These are phyloP conservation scores for Steccherinum ochraceum DNA, from an alignment of 768 basidiomycete species.

Conservation along the genomic window DNA sequence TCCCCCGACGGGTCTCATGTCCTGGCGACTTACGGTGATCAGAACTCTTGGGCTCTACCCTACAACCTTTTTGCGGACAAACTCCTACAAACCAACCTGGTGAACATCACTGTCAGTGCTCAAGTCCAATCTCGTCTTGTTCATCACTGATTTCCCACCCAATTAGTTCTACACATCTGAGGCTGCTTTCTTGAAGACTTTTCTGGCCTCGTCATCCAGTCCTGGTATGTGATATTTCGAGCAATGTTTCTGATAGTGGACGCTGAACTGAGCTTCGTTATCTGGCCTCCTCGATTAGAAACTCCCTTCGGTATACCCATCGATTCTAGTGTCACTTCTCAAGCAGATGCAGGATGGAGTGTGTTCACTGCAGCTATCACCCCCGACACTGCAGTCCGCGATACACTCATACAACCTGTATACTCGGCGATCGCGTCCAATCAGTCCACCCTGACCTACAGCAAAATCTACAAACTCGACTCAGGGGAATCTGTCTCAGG, in stretches of 20 bases:
- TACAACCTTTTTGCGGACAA: slow-evolving; percentile 9
- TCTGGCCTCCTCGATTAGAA: background rate
- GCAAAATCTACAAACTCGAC: no score
- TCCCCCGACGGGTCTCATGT: slow-evolving; percentile 2
- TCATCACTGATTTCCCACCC: background rate
- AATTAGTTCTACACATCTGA: no score
- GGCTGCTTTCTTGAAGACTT: background rate
- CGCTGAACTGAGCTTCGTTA: no score
- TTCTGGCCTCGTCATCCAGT: slow-evolving; percentile 6
- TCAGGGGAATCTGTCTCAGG: no score
- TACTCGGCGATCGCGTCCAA: background rate
- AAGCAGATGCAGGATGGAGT: no score
- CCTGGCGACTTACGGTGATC: background rate
- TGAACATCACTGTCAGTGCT: background rate
- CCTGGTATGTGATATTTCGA: background rate
- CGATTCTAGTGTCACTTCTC: no score
- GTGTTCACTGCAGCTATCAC: slow-evolving; percentile 10
- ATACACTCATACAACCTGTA: slow-evolving; percentile 1
- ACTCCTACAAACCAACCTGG: slow-evolving; percentile 1
- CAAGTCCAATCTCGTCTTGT: no score
- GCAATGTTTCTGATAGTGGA: background rate
- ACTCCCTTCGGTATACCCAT: background rate
- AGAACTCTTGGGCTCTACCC: background rate
- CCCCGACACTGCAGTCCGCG: slow-evolving; percentile 7
- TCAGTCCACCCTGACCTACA: no score